These are phyloP conservation scores for Trametes cingulata DNA, from an alignment of 768 basidiomycete species.

Conservation along the genomic window DNA sequence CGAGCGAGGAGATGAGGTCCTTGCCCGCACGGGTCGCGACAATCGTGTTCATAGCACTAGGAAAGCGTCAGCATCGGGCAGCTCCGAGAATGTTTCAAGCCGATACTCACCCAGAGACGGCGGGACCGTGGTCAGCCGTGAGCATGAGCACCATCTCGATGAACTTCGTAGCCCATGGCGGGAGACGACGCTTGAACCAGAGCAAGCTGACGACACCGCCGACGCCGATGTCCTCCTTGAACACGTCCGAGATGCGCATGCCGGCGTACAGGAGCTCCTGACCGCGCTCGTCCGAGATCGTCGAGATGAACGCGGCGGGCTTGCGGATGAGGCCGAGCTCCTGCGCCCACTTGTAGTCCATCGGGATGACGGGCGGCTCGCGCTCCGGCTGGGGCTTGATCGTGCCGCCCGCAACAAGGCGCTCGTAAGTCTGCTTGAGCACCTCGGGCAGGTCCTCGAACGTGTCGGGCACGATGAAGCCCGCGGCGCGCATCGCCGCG, in stretches of 20 bases:
- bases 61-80: not conserved
- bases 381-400: slow-evolving; percentile 75
- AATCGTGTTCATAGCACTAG: slow-evolving; percentile 96
- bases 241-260: slow-evolving; percentile 98
- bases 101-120: slow-evolving; percentile 80
- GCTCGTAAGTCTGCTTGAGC: slow-evolving; percentile 82
- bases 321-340: slow-evolving; percentile 98
- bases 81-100: not conserved
- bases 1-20: slow-evolving; percentile 94
- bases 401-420: slow-evolving; percentile 66
- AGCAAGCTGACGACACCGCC: slow-evolving; percentile 95
- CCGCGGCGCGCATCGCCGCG: slow-evolving; percentile 88
- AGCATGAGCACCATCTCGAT: slow-evolving; percentile 99
- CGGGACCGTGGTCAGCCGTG: slow-evolving; percentile 97
- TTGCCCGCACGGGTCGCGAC: slow-evolving; percentile 99
- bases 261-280: slow-evolving; percentile 98
- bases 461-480: slow-evolving; percentile 95
- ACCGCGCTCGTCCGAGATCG: slow-evolving; percentile 98
- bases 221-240: slow-evolving; percentile 95
- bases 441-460: slow-evolving; percentile 94
- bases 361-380: slow-evolving; percentile 95
- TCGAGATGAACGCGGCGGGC: slow-evolving; percentile 98
- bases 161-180: slow-evolving; percentile 95
- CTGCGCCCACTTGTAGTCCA: slow-evolving; percentile 99
- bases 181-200: slow-evolving; percentile 97